These are phyloP conservation scores for Botryotinia convoluta DNA, from an alignment of 2,329 filamentous ascomycete species.

Conservation along the genomic window DNA sequence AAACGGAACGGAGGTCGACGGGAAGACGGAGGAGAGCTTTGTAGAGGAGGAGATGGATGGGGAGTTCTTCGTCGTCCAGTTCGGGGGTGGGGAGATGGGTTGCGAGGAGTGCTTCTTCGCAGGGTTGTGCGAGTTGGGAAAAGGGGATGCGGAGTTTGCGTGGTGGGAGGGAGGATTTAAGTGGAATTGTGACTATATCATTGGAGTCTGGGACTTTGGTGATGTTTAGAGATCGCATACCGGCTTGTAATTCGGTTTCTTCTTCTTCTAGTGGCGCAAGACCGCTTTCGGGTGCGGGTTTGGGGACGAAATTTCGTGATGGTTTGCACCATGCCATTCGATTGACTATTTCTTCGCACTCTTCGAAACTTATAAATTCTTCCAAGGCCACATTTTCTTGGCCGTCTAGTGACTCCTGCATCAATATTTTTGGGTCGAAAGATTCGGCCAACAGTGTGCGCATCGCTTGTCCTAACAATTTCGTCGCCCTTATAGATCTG, in stretches of 20 bases:
- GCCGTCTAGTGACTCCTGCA: conserved; percentile 25
- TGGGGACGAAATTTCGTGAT: conserved; percentile 23
- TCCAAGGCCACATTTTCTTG: conserved; percentile 21
- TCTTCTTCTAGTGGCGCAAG: conserved; percentile 56
- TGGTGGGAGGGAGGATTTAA: conserved; percentile 45
- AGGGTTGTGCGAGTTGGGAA: conserved; percentile 67
- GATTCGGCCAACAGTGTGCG: conserved; percentile 58
- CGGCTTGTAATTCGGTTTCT: conserved; percentile 46
- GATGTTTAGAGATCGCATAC: conserved; percentile 31
- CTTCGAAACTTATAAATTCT: conserved; percentile 62
- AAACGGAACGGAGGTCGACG: conserved; percentile 76
- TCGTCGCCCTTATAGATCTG: conserved; percentile 73
- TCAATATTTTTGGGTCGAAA: conserved; percentile 36
- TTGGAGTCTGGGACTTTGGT: conserved; percentile 25
- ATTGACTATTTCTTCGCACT: conserved; percentile 75
- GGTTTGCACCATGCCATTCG: conserved; percentile 74
- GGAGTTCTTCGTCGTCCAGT: conserved; percentile 84
- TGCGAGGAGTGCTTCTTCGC: conserved; percentile 74
- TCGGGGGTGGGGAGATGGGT: conserved; percentile 50
- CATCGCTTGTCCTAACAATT: conserved; percentile 66
- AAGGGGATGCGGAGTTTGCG: conserved; percentile 65
- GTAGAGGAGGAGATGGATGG: conserved; percentile 75
- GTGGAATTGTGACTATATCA: conserved; percentile 43
- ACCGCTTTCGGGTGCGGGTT: conserved; percentile 33
- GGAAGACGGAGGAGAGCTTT: conserved; percentile 71